Evolutionary conservation across 148 eudicot species (phyloP), one percentile per base, ranked within the genome.

Genomic region (Rhododendron williamsianum): DNA sequence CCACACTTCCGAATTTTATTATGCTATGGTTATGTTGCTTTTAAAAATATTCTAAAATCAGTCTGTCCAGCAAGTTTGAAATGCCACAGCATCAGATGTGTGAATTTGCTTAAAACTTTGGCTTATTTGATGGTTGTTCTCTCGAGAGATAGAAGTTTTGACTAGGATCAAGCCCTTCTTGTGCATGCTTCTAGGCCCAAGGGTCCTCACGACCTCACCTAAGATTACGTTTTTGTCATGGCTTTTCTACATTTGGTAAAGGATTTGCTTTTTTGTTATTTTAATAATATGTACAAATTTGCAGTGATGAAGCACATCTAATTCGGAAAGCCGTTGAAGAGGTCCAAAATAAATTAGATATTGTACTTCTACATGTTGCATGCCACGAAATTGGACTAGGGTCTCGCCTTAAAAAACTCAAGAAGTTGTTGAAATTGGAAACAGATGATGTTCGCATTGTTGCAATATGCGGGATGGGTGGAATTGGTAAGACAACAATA

Each of bases 401-500:
- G 25, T 72, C 79, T 69, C 85, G 85, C 2, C 46, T 52, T 6
- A 13, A 83, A 83, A 52, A 83, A 4, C 79, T 83, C 48, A 48
- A 45, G 1, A 4, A 18, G 16, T 6, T 15, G 43, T 46, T 83
- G 63, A 41, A 43, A 25, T 38, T 83, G 74, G 79, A 71, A 4
- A 30, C 41, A 49, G 33, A 48, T 71, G 15, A 49, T 33, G 85
- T 83, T 51, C 27, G 54, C 16, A 76, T 83, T 71, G 45, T 83
- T 72, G 85, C 25, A 49, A 74, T 83, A 45, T 83, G 76, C 13
- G 85, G 84, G 18, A 43, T 69, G 11, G 21, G 84, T 41, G 76
- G 84, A 46, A n/a, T 83, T 18, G 85, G 85, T 69, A 83, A 83
- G 78, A 83, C 85, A 4, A 27, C 85, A 46, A 71, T 48, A 58